Conservation (phyloP, 1,139 yeast species). For the Blastobotrys apis region DNA sequence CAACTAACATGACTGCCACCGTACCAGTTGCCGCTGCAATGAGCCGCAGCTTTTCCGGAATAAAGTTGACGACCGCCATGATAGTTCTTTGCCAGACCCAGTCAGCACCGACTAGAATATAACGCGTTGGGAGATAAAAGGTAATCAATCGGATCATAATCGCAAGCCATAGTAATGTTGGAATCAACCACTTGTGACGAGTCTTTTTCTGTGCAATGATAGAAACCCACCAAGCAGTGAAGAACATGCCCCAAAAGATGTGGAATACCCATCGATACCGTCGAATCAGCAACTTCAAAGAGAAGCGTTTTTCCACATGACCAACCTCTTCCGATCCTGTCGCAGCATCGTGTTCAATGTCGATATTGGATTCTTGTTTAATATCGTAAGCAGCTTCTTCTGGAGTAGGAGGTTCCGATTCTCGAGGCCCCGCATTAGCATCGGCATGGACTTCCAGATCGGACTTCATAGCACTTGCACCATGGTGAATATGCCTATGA, state of each 20-base stretch:
- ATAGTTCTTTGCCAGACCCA: constrained; percentile 45
- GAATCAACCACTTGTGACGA: constrained; percentile 59
- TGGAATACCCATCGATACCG: constrained; percentile 29
- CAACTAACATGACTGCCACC: constrained; percentile 47
- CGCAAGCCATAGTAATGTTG: constrained; percentile 53
- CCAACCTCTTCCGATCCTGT: not conserved
- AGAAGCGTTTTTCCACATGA: constrained; percentile 8
- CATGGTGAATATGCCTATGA: constrained; percentile 30
- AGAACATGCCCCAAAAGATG: constrained; percentile 39
- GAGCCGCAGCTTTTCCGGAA: constrained; percentile 44
- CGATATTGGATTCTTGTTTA: constrained; percentile 10
- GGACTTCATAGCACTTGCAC: constrained; percentile 23
- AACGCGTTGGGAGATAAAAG: constrained; percentile 47
- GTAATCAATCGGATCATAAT: constrained; percentile 54
- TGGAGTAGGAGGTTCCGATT: constrained; percentile 14
- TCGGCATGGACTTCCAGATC: constrained; percentile 27
- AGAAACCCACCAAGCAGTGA: constrained; percentile 67
- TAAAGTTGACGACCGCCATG: constrained; percentile 40
- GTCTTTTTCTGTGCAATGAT: constrained; percentile 51
- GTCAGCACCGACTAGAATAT: constrained; percentile 30
- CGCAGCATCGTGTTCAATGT: constrained; percentile 17
- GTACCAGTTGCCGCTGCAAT: constrained; percentile 45
- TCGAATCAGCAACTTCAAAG: constrained; percentile 11
- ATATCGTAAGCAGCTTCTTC: constrained; percentile 19
- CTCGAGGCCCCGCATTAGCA: constrained; percentile 25